These are phyloP conservation scores for Periconia digitata DNA, from an alignment of 2,329 filamentous ascomycete species.

Conservation along the genomic window DNA sequence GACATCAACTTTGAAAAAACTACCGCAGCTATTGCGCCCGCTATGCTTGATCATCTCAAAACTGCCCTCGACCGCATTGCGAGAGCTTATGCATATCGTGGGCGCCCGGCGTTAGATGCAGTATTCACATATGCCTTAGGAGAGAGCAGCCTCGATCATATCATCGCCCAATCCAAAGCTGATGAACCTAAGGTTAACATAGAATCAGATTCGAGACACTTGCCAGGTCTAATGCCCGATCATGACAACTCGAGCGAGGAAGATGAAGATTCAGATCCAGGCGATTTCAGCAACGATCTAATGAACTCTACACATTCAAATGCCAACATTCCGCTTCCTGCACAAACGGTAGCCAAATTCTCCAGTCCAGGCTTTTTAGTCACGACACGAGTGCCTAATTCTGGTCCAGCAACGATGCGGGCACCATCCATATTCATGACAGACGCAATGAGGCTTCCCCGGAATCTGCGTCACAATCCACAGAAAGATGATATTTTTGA, in stretches of 20 bases:
- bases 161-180: conserved; percentile 49
- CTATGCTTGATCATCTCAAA: conserved; percentile 51
- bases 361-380: conserved; percentile 58
- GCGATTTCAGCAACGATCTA: conserved; percentile 48
- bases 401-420: conserved; percentile 48
- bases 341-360: conserved; percentile 60
- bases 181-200: conserved; percentile 54
- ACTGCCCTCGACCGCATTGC: conserved; percentile 58
- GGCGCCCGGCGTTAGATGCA: conserved; percentile 61
- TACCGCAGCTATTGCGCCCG: conserved; percentile 54
- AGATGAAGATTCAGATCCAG: conserved; percentile 67
- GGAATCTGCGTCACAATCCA: conserved; percentile 24
- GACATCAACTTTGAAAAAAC: conserved; percentile 60
- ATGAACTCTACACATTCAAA: conserved; percentile 60
- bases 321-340: conserved; percentile 64
- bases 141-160: conserved; percentile 61
- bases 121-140: conserved; percentile 63
- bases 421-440: conserved; percentile 17
- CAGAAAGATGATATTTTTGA: conserved; percentile 59
- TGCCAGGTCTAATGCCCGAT: conserved; percentile 30
- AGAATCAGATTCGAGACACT: background rate
- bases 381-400: conserved; percentile 44
- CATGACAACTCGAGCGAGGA: conserved; percentile 86
- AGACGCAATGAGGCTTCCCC: conserved; percentile 31
- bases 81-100: conserved; percentile 54